Percentiles rank a stretch among this genome's conserved stretches.
phyloP scores from a whole-genome alignment of 495 filamentous ascomycete species.

The Penicillium lividum region DNA sequence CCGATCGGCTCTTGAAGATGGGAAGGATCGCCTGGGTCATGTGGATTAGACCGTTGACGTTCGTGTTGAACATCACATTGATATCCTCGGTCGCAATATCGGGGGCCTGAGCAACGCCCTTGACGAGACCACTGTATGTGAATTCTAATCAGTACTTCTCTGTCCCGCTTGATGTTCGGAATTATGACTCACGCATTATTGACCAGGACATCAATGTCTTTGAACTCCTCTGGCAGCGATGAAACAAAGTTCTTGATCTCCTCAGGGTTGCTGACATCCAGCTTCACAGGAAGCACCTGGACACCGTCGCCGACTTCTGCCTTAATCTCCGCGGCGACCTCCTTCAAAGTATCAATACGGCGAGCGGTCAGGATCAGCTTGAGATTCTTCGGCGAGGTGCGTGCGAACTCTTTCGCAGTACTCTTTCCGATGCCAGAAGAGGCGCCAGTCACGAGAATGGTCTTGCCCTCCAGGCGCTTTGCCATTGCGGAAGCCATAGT shows the following conservation, averaged over 20 bases:
- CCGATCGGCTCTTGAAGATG: constrained; percentile 75
- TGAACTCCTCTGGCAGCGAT: constrained; percentile 76
- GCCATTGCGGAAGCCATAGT: constrained; percentile 77
- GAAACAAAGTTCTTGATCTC: constrained; percentile 75
- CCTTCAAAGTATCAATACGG: constrained; percentile 72
- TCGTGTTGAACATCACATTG: constrained; percentile 84
- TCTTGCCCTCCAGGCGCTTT: constrained; percentile 91
- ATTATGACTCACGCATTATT: constrained; percentile 84
- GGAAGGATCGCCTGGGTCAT: constrained; percentile 93
- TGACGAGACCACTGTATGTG: constrained; percentile 70
- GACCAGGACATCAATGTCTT: constrained; percentile 84
- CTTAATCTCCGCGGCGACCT: constrained; percentile 75
- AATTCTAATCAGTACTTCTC: constrained; percentile 6
- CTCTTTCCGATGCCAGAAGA: constrained; percentile 89
- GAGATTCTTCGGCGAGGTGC: constrained; percentile 76
- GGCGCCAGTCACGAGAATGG: constrained; percentile 87
- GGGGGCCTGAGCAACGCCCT: constrained; percentile 83
- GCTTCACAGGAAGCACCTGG: constrained; percentile 73
- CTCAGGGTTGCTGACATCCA: constrained; percentile 82
- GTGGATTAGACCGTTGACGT: constrained; percentile 92
- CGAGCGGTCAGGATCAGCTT: constrained; percentile 87
- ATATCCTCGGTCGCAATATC: constrained; percentile 83
- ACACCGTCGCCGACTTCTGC: constrained; percentile 80
- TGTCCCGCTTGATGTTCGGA: neutral
- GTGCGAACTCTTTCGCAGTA: constrained; percentile 89